Base-by-base conservation (phyloP, 2,329 filamentous ascomycete genomes). In the Calycina herbarum region DNA sequence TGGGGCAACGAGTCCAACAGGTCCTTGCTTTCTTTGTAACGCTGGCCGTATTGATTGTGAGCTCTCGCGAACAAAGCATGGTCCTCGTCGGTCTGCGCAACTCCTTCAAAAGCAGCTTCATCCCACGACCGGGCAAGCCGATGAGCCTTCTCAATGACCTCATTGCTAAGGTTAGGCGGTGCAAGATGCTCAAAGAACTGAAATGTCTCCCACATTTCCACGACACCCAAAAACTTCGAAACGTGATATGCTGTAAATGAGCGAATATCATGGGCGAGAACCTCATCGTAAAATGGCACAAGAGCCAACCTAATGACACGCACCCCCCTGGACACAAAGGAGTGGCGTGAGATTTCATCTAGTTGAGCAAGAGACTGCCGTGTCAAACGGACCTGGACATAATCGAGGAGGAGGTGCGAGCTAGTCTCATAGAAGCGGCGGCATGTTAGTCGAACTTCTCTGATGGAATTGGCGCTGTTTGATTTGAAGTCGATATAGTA, bases 371-470 rank as follows among this genome's bases (percentile, higher is more conserved):
- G 56, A 33, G 56, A 57, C 29, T 29, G 15, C 3, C n/a, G 56
- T n/a, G 17, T 57, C 11, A 57, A 33, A 29, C 29, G 7, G 29
- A 57, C 56, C 8, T 5, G 20, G 6, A 57, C n/a, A 17, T 33
- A 33, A 57, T 33, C 24, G 56, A 57, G 56, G 15, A 57, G 56
- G 8, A 57, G 56, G 17, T 57, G 56, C 15, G 56, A 57, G 15
- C 56, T 57, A 15, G 27, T 33, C 24, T 33, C 29, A 27, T 29
- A 33, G 29, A 57, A 57, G 1, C 56, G 56, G 24, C 29, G 56
- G 13, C 56, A 57, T 33, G 56, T 29, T 17, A 57, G 56, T 29
- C 56, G 56, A 15, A 17, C 56, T 3, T 57, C 1, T 33, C 33
- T 20, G 15, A 57, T 57, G 11, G 17, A 24, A 54, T 20, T 17